phyloP scores from a whole-genome alignment of 1,284 basidiomycete genomes.

The Tremellales sp. region DNA sequence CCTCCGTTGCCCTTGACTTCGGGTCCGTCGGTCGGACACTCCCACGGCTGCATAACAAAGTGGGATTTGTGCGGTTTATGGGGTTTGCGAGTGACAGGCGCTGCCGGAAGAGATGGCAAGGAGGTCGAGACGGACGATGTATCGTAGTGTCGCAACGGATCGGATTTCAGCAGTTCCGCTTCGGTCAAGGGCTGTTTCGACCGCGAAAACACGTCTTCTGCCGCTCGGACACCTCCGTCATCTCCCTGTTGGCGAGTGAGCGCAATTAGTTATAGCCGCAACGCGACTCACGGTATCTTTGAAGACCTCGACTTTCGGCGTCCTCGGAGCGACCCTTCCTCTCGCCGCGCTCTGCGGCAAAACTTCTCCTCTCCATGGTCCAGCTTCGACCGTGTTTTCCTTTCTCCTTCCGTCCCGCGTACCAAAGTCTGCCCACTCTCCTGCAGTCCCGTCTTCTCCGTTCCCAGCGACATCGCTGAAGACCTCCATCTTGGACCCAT shows the following conservation, averaged over 20 bases:
- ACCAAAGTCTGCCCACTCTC: constrained; percentile 52
- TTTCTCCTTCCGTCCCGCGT: constrained; percentile 51
- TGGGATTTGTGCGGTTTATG: constrained; percentile 12
- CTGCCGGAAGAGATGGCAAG: constrained; percentile 28
- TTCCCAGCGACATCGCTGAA: constrained; percentile 42
- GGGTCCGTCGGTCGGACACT: constrained; percentile 42
- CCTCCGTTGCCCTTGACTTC: constrained; percentile 37
- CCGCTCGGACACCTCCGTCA: constrained; percentile 25
- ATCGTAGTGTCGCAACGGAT: constrained; percentile 56
- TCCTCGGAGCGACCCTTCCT: constrained; percentile 39
- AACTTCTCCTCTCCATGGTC: constrained; percentile 52
- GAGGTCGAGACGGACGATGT: constrained; percentile 27
- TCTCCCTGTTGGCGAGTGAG: constrained; percentile 17
- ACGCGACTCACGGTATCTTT: constrained; percentile 47
- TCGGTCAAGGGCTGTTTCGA: constrained; percentile 42
- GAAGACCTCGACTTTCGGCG: constrained; percentile 54
- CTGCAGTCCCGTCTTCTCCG: constrained; percentile 22
- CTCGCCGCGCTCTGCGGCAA: constrained; percentile 43
- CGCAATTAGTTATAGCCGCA: background rate
- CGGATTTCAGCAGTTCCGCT: constrained; percentile 54
- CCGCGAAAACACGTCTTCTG: constrained; percentile 46
- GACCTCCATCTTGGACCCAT: constrained; percentile 50
- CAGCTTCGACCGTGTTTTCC: constrained; percentile 52
- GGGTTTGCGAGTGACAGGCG: constrained; percentile 29
- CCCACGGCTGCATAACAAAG: constrained; percentile 32